These are phyloP conservation scores for Paxillus rubicundulus DNA, from an alignment of 768 basidiomycete species.

Conservation along the genomic window DNA sequence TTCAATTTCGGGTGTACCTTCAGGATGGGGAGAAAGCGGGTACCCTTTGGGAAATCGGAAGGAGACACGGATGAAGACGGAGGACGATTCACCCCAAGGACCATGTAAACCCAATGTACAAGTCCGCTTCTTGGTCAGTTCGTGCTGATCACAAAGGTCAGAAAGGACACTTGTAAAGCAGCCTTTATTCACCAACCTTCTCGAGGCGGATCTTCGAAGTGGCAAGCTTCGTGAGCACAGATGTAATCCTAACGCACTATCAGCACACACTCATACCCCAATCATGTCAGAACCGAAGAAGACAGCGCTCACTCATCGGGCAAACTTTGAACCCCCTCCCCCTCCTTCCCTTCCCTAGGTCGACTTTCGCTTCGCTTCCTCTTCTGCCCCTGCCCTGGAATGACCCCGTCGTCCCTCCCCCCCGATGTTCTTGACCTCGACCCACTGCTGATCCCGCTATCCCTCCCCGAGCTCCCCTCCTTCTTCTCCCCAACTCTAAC, in stretches of 20 bases:
- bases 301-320: slow-evolving; percentile 65
- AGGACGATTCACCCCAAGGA: slow-evolving; percentile 86
- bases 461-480: slow-evolving; percentile 55
- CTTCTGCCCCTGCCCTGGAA: slow-evolving; percentile 12
- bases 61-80: slow-evolving; percentile 82
- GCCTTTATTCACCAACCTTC: slow-evolving; percentile 49
- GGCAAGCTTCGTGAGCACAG: slow-evolving; percentile 63
- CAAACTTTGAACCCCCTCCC: slow-evolving; percentile 46
- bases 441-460: slow-evolving; percentile 43
- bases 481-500: slow-evolving; percentile 61
- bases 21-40: slow-evolving; percentile 58
- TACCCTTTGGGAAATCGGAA: slow-evolving; percentile 89
- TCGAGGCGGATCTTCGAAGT: slow-evolving; percentile 79
- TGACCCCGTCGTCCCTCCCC: slow-evolving; percentile 12
- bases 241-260: slow-evolving; percentile 54
- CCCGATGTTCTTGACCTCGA: slow-evolving; percentile 43
- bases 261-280: background rate
- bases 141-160: slow-evolving; percentile 47
- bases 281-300: background rate
- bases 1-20: slow-evolving; percentile 70
- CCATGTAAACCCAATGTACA: slow-evolving; percentile 86
- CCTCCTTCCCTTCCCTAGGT: slow-evolving; percentile 29
- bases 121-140: slow-evolving; percentile 67
- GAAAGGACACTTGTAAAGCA: slow-evolving; percentile 2
- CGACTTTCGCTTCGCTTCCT: slow-evolving; percentile 51